Percentiles rank a stretch among this genome's conserved stretches.
Evolutionary conservation across 75 land plant species (phyloP).

Genomic region (Sequoiadendron giganteum): DNA sequence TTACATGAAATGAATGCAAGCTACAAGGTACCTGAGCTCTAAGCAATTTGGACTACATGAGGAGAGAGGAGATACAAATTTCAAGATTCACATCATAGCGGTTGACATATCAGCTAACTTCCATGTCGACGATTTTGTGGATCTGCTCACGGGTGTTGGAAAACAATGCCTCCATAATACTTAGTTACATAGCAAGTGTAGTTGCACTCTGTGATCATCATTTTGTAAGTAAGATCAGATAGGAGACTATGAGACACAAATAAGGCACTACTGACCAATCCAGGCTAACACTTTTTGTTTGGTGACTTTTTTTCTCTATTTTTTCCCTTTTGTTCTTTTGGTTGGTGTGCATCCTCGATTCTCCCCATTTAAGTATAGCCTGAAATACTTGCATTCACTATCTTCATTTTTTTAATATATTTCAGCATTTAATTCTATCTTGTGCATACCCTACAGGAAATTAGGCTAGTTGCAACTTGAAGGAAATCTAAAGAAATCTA

Average conservation of each 20-base stretch:
- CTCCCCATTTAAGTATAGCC: too few relatives aligned
- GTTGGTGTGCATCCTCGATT: too few relatives aligned
- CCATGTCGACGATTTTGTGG: not conserved
- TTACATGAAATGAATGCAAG: not conserved
- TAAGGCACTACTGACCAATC: too few relatives aligned
- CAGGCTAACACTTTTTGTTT: too few relatives aligned
- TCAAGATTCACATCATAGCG: constrained; percentile 17
- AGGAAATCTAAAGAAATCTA: too few relatives aligned
- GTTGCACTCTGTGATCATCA: constrained; percentile 17
- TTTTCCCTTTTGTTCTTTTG: too few relatives aligned
- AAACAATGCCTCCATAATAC: constrained; percentile 7
- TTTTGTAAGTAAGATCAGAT: constrained; percentile 30
- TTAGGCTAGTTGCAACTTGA: too few relatives aligned
- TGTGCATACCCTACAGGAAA: too few relatives aligned
- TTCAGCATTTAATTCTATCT: too few relatives aligned
- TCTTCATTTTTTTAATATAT: too few relatives aligned
- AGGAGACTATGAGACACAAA: constrained; percentile 35
- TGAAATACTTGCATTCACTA: too few relatives aligned
- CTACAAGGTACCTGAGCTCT: constrained; percentile 34
- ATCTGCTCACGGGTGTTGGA: constrained; percentile 12
- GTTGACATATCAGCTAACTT: constrained; percentile 18
- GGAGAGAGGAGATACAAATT: constrained; percentile 19
- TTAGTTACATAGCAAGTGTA: constrained; percentile 10
- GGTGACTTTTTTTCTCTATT: too few relatives aligned
- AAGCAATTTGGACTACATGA: constrained; percentile 33